Evolutionary conservation across 371 early-diverging fungal species (phyloP), one percentile per base, ranked within the genome.

Genomic region (Mortierella sp.): DNA sequence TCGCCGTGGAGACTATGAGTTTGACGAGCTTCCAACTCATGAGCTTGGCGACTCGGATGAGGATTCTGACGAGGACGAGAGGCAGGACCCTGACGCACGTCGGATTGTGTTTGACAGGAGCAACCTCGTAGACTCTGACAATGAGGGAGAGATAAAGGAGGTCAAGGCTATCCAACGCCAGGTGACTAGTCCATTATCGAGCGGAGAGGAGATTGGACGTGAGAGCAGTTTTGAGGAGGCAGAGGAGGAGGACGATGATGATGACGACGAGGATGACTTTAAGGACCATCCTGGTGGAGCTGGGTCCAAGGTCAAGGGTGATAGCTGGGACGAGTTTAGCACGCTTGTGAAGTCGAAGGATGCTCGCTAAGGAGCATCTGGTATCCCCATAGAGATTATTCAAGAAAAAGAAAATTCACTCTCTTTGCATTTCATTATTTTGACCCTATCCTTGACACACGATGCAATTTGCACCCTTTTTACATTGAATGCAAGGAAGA

Each of bases 161-260:
- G 70, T 29, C 14, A 78, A 63, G 76, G 51, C 58, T 18, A n/a
- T 2, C 10, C 32, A 29, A 10, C 70, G 74, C 24, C 76, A 58
- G 3, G 21, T 58, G 4, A 71, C 81, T 0, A 84, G 81, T 41
- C 84, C 84, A 12, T 24, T 85, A 27, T 85, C 86, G 49, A 85
- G 86, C 44, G 86, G 82, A 18, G 86, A 85, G 58, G 86, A 85
- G 73, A 79, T 85, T 58, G 80, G 88, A 43, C 86, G 82, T 18
- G 90, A 85, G 65, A 87, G 88, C 12, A 88, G 90, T 76, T 89
- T 89, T 76, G 82, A 90, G 77, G 88, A 86, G n/a, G 81, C 90
- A n/a, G 83, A 74, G 12, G 75, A 72, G n/a, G 84, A 75, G 21
- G 83, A 81, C 14, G 87, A 88, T 3, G 85, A 81, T 21, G 85